Base-by-base conservation (phyloP, 2,329 filamentous ascomycete species). In the Lasiodiplodia theobromae region DNA sequence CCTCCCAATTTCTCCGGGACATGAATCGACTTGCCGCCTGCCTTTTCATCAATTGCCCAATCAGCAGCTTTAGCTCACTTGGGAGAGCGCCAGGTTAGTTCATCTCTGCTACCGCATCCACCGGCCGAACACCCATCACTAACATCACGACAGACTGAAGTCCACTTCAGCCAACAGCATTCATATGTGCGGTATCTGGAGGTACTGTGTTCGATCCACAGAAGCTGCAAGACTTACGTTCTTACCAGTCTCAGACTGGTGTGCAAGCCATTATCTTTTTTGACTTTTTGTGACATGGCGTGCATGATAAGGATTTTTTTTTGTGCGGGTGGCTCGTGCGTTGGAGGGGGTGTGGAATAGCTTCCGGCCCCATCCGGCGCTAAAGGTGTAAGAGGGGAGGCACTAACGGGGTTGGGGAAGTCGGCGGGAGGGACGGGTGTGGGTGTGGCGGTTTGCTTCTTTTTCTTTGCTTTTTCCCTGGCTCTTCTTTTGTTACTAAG, bases 151-250 rank as follows among this genome's bases (percentile, higher is more conserved):
- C 73, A 77, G 76, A 77, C 76, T 77, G 75, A 77, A 77, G 76
- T 75, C 57, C 69, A 77, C 73, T 76, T 77, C 72, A 67, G 72
- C 68, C 52, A 49, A 52, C 64, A 53, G 25, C 57, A 70, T 51
- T 63, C 53, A 60, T 67, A 70, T 75, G 71, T 74, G 74, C 75
- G 75, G 71, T 75, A 76, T 77, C 76, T 77, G 75, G 75, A 77
- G 75, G 75, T 75, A 77, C 75, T 77, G 75, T 77, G 75, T 77
- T 77, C 75, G 75, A 77, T 77, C 75, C 75, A 77, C 75, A 77
- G 75, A 77, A 74, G 75, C 74, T 70, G 71, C 74, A 76, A 57
- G 54, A 57, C 31, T 57, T 63, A 34, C 25, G 1, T 28, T 23
- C 34, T 57, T 57, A 40, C n/a, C 54, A 14, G 54, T 57, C 54